Evolutionary conservation across 2,329 filamentous ascomycete genomes (phyloP).

Genomic region (Fusarium clavum): DNA sequence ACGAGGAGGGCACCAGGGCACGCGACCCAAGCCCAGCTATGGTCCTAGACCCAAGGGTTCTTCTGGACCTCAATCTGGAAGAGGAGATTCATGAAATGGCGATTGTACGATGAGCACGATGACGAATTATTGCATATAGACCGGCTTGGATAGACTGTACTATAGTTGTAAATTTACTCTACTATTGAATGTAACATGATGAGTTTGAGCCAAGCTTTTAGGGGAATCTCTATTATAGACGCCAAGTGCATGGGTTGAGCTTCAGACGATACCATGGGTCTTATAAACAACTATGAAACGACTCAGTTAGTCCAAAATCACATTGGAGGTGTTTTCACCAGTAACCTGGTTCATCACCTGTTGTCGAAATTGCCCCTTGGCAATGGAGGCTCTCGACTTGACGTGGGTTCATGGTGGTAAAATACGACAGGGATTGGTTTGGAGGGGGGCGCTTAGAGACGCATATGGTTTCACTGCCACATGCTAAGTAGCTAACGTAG

Average conservation of each 20-base stretch:
- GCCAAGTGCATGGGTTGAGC: neutral
- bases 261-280: no score
- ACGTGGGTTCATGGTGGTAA: conserved; percentile 33
- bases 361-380: conserved; percentile 22
- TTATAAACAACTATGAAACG: neutral
- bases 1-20: neutral
- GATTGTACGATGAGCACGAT: conserved; percentile 27
- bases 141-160: conserved; percentile 28
- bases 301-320: neutral
- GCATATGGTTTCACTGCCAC: conserved; percentile 43
- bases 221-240: neutral
- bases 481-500: conserved; percentile 28
- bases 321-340: conserved; percentile 2
- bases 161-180: conserved; percentile 38
- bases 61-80: conserved; percentile 2
- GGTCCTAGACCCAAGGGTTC: neutral
- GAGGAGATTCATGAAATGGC: conserved; percentile 16
- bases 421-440: conserved; percentile 33
- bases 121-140: conserved; percentile 30
- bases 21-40: neutral
- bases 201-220: conserved; percentile 1
- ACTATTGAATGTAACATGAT: conserved; percentile 32
- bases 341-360: conserved; percentile 5
- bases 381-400: conserved; percentile 18
- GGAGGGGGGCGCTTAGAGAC: conserved; percentile 43